A percentile compares a stretch with the other conserved stretches of the same genome.
phyloP scores from a whole-genome alignment of 495 filamentous ascomycete genomes.

The Viridothelium virens region DNA sequence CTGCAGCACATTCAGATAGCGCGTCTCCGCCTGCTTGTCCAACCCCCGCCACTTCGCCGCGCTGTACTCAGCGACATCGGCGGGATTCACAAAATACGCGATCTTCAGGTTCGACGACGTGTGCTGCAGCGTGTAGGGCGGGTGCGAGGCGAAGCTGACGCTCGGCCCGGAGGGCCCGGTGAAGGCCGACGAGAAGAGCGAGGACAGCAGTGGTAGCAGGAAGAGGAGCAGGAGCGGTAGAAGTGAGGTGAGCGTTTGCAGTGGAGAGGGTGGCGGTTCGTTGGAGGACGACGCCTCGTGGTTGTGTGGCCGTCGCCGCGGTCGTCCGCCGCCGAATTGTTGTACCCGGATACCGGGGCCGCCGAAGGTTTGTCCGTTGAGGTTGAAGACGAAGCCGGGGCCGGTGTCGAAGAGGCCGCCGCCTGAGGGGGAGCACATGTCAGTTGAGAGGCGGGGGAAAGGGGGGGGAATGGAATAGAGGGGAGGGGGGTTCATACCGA shows the following conservation, averaged over 20 bases:
- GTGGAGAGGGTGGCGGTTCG: constrained; percentile 15
- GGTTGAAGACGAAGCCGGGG: constrained; percentile 84
- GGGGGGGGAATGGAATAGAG: background rate
- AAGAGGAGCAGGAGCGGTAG: constrained; percentile 85
- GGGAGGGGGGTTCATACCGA: constrained; percentile 43
- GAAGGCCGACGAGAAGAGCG: constrained; percentile 57
- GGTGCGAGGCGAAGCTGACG: constrained; percentile 61
- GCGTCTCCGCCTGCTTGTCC: constrained; percentile 66
- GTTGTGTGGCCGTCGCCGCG: constrained; percentile 32
- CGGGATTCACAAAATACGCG: constrained; percentile 77
- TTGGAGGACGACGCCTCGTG: constrained; percentile 23
- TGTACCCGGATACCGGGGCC: constrained; percentile 45
- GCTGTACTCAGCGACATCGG: constrained; percentile 62
- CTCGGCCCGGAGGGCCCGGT: constrained; percentile 53
- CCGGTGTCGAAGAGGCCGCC: constrained; percentile 58
- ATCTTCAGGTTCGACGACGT: constrained; percentile 62
- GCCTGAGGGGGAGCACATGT: constrained; percentile 23
- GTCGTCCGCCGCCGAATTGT: constrained; percentile 44
- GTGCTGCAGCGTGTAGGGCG: constrained; percentile 64
- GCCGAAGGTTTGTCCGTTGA: constrained; percentile 43
- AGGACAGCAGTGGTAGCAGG: constrained; percentile 75
- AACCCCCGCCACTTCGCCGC: constrained; percentile 59
- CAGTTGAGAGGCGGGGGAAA: background rate
- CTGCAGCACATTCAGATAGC: constrained; percentile 57
- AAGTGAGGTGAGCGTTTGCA: constrained; percentile 47